A percentile compares a stretch with the other conserved stretches of the same genome.
Conservation (phyloP, 163 green algal genomes). For the Scenedesmus sp. region DNA sequence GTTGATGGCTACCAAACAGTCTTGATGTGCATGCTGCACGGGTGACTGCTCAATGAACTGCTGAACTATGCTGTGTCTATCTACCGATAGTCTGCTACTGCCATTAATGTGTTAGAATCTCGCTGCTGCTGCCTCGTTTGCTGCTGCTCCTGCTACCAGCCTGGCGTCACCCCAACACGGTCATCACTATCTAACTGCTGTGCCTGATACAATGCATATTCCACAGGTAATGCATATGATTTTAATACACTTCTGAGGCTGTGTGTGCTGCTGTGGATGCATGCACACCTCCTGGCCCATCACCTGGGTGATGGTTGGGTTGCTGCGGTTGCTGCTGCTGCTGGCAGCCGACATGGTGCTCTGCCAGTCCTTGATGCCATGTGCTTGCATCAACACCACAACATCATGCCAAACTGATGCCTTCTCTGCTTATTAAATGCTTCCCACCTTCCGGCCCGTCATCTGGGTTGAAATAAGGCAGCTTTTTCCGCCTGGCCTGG, state of each 20-base stretch:
- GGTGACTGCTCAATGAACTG: too few relatives aligned
- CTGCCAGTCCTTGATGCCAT: neutral
- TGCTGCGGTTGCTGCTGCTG: conserved; percentile 29
- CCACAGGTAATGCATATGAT: neutral
- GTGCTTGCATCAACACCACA: too few relatives aligned
- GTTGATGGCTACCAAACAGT: neutral
- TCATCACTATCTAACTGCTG: too few relatives aligned
- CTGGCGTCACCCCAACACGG: too few relatives aligned
- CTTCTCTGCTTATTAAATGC: neutral
- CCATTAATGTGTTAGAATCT: too few relatives aligned
- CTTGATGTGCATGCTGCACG: neutral
- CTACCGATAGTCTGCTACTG: neutral
- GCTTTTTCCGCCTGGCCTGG: neutral
- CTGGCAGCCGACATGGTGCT: neutral
- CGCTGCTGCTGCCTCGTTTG: neutral
- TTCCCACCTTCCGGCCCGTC: conserved; percentile 30
- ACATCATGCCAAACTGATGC: too few relatives aligned
- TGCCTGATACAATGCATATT: too few relatives aligned
- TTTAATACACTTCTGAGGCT: neutral
- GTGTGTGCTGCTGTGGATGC: neutral
- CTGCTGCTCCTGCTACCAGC: neutral
- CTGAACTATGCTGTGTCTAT: neutral
- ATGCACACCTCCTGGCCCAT: neutral
- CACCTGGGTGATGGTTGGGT: too few relatives aligned
- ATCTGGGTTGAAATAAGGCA: conserved; percentile 49